Percentiles rank a stretch among this genome's conserved stretches.
These are phyloP conservation scores for Sextonia rubra DNA, from an alignment of 164 flowering plant species.

Conservation along the genomic window DNA sequence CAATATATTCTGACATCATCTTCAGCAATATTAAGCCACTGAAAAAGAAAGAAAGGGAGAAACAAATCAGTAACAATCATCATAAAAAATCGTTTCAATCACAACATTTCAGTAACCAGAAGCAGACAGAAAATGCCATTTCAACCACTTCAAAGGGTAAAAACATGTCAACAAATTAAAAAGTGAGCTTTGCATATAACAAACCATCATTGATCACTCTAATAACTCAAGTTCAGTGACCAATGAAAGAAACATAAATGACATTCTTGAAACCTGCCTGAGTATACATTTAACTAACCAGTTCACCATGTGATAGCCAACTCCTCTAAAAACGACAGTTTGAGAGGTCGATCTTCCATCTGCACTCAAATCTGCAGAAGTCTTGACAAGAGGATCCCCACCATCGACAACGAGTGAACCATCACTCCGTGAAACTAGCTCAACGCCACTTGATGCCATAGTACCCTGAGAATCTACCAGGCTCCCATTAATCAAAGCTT, in stretches of 20 bases:
- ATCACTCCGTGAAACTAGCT: conserved; percentile 23
- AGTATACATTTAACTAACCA: conserved; percentile 58
- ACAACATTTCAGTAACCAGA: too few species aligned
- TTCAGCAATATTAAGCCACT: conserved; percentile 97
- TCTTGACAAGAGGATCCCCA: conserved; percentile 21
- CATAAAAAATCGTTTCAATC: too few species aligned
- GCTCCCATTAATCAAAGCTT: conserved; percentile 27
- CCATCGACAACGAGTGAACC: conserved; percentile 20
- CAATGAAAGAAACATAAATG: not conserved
- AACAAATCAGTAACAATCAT: not conserved
- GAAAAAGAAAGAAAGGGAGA: conserved; percentile 12
- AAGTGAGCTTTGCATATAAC: not conserved
- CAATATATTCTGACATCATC: conserved; percentile 96
- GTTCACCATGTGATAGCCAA: conserved; percentile 96
- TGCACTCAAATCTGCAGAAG: conserved; percentile 34
- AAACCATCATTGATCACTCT: not conserved
- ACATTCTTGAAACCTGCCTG: not conserved
- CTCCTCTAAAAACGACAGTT: conserved; percentile 53
- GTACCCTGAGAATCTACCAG: conserved; percentile 23
- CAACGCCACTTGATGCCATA: conserved; percentile 15
- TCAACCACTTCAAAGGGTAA: not conserved
- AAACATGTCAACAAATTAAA: not conserved
- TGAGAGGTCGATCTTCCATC: conserved; percentile 58
- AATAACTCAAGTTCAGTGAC: not conserved
- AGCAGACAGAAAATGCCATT: not conserved